Evolutionary conservation across 345 rosid genomes (phyloP), one percentile per base, ranked within the genome.

Genomic region (Salix suchowensis): DNA sequence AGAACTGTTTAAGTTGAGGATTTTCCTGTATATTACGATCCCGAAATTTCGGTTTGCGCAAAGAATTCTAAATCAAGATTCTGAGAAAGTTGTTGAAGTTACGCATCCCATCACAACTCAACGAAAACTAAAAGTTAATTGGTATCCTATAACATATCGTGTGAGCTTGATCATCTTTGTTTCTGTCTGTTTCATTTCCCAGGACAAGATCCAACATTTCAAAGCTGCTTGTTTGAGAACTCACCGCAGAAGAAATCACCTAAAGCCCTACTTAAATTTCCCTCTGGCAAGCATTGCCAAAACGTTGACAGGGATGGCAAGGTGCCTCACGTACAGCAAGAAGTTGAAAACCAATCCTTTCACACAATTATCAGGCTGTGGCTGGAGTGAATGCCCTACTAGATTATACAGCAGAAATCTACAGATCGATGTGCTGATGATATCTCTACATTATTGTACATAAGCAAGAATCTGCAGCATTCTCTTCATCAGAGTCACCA

Each of bases 361-460:
- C 72, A 46, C 52, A 77, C 44, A 77, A n/a, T 34, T 24, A 32
- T 36, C 77, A 72, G 67, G 75, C 77, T 34, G 55, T 28, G 39
- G 72, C 65, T 77, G 61, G 46, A 68, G 65, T 54, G 65, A 74
- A 79, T 30, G 58, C 60, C 61, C 12, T n/a, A 15, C 55, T 39
- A 68, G 70, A 30, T 24, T 37, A 46, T 75, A 76, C 73, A 18
- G 68, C 74, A 79, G 67, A 76, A 50, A 70, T 73, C 70, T 72
- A 67, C 77, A 70, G 52, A 67, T 69, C 37, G 52, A 28, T 70
- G 68, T 54, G 70, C 78, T 76, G 46, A 50, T 28, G 68, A 24
- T 55, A 79, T 71, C 90, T 91, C 90, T 91, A 95, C 99, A 96
- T 93, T 84, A 96, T 87, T 68, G 79, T 86, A 85, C 99, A 96